Base-by-base conservation (phyloP, 805 yeast genomes). In the Ogataea haglerorum region DNA sequence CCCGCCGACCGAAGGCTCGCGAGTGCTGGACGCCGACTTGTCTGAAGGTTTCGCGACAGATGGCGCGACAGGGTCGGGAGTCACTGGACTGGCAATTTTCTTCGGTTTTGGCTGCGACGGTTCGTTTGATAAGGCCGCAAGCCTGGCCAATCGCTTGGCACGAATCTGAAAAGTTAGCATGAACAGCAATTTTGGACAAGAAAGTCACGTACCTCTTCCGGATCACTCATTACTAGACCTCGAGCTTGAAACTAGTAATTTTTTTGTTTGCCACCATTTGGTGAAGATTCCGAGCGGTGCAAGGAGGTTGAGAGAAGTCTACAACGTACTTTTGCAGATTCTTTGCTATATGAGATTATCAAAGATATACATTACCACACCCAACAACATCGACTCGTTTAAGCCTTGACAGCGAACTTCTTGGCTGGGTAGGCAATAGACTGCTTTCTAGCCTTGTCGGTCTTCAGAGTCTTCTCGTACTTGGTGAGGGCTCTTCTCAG, bases 391-490 rank as follows among this genome's bases (percentile, higher is more conserved):
- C 42, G 31, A 30, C 44, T 46, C 39, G 57, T 56, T 81, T 85
- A 91, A 77, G 96, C 98, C 84, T 90, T 91, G 79, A 93, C 85
- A 71, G 98, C 98, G 76, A 77, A 93, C 76, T 85, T 85, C 83
- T 95, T 89, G 78, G 84, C 90, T 72, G 99, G 98, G 95, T 83
- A 89, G 74, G 97, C 95, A 65, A 80, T 78, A 67, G 80, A 80
- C 75, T 78, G 82, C 90, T 93, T 93, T 75, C 78, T 80, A 69
- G 90, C 88, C 80, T 85, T 89, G 61, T 74, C 84, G 66, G 98
- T 91, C 70, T 75, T 72, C 70, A 75, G 75, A 63, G 78, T 66
- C 69, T 86, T 82, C 78, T 93, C 96, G 73, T 73, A 72, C 68
- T 84, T 78, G 72, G 97, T 81, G 69, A 93, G 80, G 69, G 82